These are phyloP conservation scores for Podospora fimiseda DNA, from an alignment of 495 filamentous ascomycete genomes.

Conservation along the genomic window DNA sequence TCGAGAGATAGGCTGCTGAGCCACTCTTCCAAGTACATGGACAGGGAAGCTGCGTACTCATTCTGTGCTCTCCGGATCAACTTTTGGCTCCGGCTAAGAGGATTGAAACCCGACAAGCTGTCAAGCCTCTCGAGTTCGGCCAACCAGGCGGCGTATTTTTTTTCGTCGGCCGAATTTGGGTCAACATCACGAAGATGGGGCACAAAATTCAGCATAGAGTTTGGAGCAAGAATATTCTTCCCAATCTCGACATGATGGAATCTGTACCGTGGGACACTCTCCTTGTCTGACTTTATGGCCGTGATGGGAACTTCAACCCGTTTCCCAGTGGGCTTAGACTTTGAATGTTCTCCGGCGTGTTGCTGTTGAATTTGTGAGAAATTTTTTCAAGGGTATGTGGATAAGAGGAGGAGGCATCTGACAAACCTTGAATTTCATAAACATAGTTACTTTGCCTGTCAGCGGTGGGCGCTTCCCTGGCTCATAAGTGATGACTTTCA, in stretches of 20 bases:
- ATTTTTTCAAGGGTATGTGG: neutral
- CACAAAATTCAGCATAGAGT: constrained; percentile 44
- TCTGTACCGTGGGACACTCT: constrained; percentile 35
- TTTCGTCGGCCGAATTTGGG: constrained; percentile 34
- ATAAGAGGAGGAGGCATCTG: too few relatives aligned
- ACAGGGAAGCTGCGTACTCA: constrained; percentile 36
- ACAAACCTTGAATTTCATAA: constrained; percentile 38
- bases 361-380: constrained; percentile 19
- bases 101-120: constrained; percentile 42
- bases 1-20: constrained; percentile 35
- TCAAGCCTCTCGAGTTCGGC: constrained; percentile 44
- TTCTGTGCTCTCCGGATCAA: constrained; percentile 32
- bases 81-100: constrained; percentile 35
- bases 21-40: constrained; percentile 42
- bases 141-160: constrained; percentile 40
- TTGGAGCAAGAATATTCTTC: constrained; percentile 43
- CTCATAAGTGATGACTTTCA: constrained; percentile 23
- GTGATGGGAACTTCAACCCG: constrained; percentile 26
- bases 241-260: constrained; percentile 47
- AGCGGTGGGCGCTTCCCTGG: constrained; percentile 6
- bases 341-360: constrained; percentile 26
- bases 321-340: constrained; percentile 33
- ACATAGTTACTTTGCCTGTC: constrained; percentile 19
- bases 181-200: constrained; percentile 44
- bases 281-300: constrained; percentile 35